A percentile compares a stretch with the other conserved stretches of the same genome.
These are phyloP conservation scores for Hymenoscyphus scutula DNA, from an alignment of 2,329 filamentous ascomycete genomes.

Conservation along the genomic window DNA sequence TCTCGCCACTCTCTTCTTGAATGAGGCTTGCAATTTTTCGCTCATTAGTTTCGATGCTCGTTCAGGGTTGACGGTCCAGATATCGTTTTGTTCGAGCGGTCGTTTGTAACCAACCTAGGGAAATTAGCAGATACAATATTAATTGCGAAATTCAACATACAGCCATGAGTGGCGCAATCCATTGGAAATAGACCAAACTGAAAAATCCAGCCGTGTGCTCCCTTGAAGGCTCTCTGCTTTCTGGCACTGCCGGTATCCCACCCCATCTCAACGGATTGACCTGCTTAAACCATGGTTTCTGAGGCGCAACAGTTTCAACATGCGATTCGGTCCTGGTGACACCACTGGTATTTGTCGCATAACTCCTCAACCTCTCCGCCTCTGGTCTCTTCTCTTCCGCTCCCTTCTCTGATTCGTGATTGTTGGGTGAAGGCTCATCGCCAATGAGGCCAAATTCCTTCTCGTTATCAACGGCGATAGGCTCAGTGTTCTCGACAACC, in stretches of 20 bases:
- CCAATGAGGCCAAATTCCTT: slow-evolving; percentile 11
- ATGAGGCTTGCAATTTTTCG: slow-evolving; percentile 61
- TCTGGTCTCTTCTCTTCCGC: not conserved
- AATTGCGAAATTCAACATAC: slow-evolving; percentile 44
- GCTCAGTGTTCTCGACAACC: slow-evolving; percentile 11
- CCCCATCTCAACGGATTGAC: slow-evolving; percentile 63
- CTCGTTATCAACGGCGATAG: slow-evolving; percentile 13
- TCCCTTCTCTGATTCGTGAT: not conserved
- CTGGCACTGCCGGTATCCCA: slow-evolving; percentile 52
- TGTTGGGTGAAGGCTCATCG: not conserved
- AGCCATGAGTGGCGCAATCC: slow-evolving; percentile 86
- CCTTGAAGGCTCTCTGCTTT: slow-evolving; percentile 53
- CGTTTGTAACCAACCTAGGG: slow-evolving; percentile 79
- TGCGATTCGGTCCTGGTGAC: slow-evolving; percentile 42
- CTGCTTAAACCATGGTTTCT: slow-evolving; percentile 63
- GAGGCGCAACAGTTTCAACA: slow-evolving; percentile 32
- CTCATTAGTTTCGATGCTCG: slow-evolving; percentile 71
- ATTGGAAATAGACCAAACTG: slow-evolving; percentile 77
- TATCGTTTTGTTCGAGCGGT: slow-evolving; percentile 76
- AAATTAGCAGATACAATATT: slow-evolving; percentile 21
- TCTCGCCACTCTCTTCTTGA: slow-evolving; percentile 63
- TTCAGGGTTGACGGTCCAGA: slow-evolving; percentile 84
- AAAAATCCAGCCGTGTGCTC: slow-evolving; percentile 74
- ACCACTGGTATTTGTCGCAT: slow-evolving; percentile 53
- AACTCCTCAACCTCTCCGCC: slow-evolving; percentile 40